Percentiles rank a stretch among this genome's conserved stretches.
Evolutionary conservation across 768 basidiomycete genomes (phyloP).

Genomic region (Mycena polygramma): DNA sequence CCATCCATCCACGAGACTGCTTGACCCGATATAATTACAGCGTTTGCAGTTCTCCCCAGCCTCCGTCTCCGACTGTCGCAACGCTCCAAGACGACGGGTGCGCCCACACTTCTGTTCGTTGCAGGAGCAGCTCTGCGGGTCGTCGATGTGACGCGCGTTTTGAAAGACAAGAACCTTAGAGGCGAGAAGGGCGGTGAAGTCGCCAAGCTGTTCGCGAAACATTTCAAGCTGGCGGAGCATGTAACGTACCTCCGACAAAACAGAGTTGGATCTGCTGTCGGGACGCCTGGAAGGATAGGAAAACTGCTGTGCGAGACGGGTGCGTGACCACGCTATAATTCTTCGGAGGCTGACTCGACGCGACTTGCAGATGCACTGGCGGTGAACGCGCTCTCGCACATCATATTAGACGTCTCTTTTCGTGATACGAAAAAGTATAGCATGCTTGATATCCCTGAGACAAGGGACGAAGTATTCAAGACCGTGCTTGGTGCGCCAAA

Average conservation of each 20-base stretch:
- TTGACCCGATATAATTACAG: constrained; percentile 4
- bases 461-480: constrained; percentile 84
- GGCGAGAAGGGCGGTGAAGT: constrained; percentile 92
- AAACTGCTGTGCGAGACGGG: constrained; percentile 85
- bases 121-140: constrained; percentile 93
- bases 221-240: constrained; percentile 92
- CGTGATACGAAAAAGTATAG: constrained; percentile 82
- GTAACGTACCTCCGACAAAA: constrained; percentile 85
- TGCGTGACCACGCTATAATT: constrained; percentile 46
- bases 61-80: constrained; percentile 81
- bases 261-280: constrained; percentile 90
- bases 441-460: constrained; percentile 87
- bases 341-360: constrained; percentile 7
- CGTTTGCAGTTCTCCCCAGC: constrained; percentile 69
- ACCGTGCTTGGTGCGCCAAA: constrained; percentile 74
- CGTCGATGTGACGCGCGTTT: constrained; percentile 84
- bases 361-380: constrained; percentile 71
- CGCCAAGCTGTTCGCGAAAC: constrained; percentile 95
- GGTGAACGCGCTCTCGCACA: constrained; percentile 83
- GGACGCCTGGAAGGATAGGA: constrained; percentile 92
- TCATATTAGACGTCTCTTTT: constrained; percentile 83
- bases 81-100: constrained; percentile 80
- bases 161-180: constrained; percentile 76
- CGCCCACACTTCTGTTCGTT: constrained; percentile 89
- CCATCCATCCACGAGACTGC: constrained; percentile 30